These are phyloP conservation scores for Anethum foeniculum DNA, from an alignment of 140 eudicot species.

Conservation along the genomic window DNA sequence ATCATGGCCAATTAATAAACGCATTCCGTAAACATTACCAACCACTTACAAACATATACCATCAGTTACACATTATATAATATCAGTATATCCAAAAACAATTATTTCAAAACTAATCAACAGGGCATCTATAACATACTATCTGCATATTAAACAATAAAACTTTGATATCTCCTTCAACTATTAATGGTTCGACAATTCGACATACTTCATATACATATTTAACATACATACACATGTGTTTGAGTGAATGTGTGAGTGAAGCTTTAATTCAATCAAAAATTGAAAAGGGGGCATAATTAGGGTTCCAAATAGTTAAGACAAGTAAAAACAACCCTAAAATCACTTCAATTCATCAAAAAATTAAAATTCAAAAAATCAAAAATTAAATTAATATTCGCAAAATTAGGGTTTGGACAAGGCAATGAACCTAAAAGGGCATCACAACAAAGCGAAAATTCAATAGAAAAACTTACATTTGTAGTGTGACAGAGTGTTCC, in stretches of 20 bases:
- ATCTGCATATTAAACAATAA: neutral
- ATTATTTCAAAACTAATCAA: neutral
- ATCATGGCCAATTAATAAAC: neutral
- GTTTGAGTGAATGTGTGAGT: neutral
- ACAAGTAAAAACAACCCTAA: neutral
- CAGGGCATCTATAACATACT: neutral
- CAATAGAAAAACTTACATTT: slow-evolving; percentile 5
- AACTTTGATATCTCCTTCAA: neutral
- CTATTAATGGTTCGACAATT: neutral
- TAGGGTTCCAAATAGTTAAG: neutral
- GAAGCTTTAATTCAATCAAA: neutral
- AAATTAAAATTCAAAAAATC: no score
- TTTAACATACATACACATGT: neutral
- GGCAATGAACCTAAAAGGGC: neutral
- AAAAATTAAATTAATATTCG: neutral
- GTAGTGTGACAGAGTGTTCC: neutral
- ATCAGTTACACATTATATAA: neutral
- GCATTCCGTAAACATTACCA: neutral
- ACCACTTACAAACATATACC: neutral
- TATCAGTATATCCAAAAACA: neutral
- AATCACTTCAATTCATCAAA: slow-evolving; percentile 7
- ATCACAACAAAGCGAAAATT: neutral
- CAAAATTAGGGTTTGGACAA: slow-evolving; percentile 3
- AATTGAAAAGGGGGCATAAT: neutral
- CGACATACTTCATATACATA: neutral